A percentile compares a stretch with the other conserved stretches of the same genome.
Conservation (phyloP, 495 filamentous ascomycete genomes). For the Aspergillus heteromorphus region DNA sequence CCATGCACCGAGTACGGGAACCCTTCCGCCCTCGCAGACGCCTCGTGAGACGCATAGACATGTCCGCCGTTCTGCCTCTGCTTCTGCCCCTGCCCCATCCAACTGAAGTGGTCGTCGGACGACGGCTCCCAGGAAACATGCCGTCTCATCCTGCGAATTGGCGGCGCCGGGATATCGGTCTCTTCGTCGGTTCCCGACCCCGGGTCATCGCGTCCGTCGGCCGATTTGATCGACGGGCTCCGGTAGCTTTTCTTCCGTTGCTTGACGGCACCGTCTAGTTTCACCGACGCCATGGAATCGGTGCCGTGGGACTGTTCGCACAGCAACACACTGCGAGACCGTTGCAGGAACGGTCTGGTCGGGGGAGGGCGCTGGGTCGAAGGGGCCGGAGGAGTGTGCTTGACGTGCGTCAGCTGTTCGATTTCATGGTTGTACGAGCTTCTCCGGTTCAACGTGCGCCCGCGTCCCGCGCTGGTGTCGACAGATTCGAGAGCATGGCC, state of each 20-base stretch:
- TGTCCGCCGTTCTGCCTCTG: too few relatives aligned
- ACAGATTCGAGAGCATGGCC: slow-evolving; percentile 16
- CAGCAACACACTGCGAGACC: slow-evolving; percentile 32
- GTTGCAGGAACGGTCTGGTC: slow-evolving; percentile 16
- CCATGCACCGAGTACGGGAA: slow-evolving; percentile 16
- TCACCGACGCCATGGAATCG: slow-evolving; percentile 8
- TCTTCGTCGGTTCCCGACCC: slow-evolving; percentile 27
- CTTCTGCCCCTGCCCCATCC: neutral
- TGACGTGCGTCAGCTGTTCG: slow-evolving; percentile 17
- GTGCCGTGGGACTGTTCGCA: slow-evolving; percentile 22
- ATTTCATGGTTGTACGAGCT: slow-evolving; percentile 35
- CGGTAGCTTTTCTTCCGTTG: slow-evolving; percentile 7
- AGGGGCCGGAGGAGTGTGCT: too few relatives aligned
- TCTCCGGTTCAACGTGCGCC: slow-evolving; percentile 20
- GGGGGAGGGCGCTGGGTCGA: too few relatives aligned
- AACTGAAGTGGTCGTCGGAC: slow-evolving; percentile 4
- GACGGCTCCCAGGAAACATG: slow-evolving; percentile 18
- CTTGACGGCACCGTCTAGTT: neutral
- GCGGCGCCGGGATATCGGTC: slow-evolving; percentile 3
- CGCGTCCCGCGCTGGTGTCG: slow-evolving; percentile 20
- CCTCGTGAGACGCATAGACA: neutral
- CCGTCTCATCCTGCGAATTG: neutral
- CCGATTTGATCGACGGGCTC: slow-evolving; percentile 4
- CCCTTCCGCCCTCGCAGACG: slow-evolving; percentile 15
- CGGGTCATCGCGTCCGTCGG: slow-evolving; percentile 13